Percentiles rank a stretch among this genome's conserved stretches.
Evolutionary conservation across 257 asterid species (phyloP).

Genomic region (Verbena officinalis): DNA sequence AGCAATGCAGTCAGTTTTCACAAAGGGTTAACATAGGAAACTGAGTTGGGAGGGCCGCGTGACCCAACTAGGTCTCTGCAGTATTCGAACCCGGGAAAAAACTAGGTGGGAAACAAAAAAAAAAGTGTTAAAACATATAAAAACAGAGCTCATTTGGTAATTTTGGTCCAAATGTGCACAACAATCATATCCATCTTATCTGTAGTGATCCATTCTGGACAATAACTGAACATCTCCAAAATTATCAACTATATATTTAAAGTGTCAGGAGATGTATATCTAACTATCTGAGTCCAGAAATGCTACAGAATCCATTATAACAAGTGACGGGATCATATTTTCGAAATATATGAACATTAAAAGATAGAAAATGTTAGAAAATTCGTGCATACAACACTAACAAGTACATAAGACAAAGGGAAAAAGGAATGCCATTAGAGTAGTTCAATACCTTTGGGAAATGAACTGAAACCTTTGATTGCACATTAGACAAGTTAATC

Average conservation of each 20-base stretch:
- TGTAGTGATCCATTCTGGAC: background rate
- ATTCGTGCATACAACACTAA: constrained; percentile 4
- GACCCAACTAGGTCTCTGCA: too few species aligned
- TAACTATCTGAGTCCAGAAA: background rate
- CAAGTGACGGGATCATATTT: background rate
- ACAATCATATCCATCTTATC: background rate
- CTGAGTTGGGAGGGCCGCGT: too few species aligned
- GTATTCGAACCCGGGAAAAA: too few species aligned
- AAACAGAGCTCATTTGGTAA: too few species aligned
- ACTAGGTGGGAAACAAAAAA: too few species aligned
- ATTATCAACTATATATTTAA: background rate
- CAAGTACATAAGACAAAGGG: background rate
- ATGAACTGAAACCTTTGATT: constrained; percentile 7
- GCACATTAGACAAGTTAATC: background rate
- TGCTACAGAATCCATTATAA: background rate
- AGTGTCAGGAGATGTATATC: background rate
- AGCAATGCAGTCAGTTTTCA: too few species aligned
- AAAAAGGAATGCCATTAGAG: background rate
- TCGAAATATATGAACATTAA: constrained; percentile 5
- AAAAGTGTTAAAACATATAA: too few species aligned
- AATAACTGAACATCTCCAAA: background rate
- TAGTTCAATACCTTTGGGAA: constrained; percentile 8
- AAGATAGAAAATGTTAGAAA: background rate
- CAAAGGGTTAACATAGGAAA: too few species aligned
- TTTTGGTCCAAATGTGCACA: background rate